Evolutionary conservation across 2,329 filamentous ascomycete species (phyloP), one percentile per base, ranked within the genome.

Genomic region (Coniosporium tulheliwenetii): DNA sequence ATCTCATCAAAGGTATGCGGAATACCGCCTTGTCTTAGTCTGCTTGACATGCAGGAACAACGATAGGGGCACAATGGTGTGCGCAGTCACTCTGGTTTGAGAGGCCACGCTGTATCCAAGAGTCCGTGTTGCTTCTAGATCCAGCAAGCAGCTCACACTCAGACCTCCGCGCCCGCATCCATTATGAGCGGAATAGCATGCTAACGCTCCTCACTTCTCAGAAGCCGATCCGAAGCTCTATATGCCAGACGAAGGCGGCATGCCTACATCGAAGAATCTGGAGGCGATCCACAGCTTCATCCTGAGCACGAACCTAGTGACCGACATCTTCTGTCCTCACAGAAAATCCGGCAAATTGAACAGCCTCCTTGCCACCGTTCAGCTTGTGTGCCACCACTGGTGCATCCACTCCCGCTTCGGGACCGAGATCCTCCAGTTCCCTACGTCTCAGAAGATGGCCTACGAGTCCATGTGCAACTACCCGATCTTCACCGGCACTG

Each of bases 1-100:
- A 61, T 30, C 47, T 71, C 32, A 63, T 70, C 42, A 47, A 60
- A 8, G 66, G 67, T 69, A 48, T 45, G 62, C 52, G 19, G 16
- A 7, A 4, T 26, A 4, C 30, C 19, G 15, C 36, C 19, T 13
- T 30, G 19, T 26, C 4, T 26, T 26, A 7, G 19, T 26, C 19
- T 26, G 19, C 19, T 26, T 26, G 19, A 26, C 19, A 7, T 26
- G 19, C 7, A 7, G 19, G 19, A 26, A 26, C 19, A 26, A 26
- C 19, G 19, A 26, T 3, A 26, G 19, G 19, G 19, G 19, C 19
- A 7, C 19, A 26, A 26, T 26, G 19, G 19, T 3, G 3, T 26
- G 19, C 19, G 19, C 19, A 26, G 19, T 26, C 19, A 26, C 19
- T 26, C 19, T 26, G 19, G 19, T 26, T 7, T 26, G 19, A 26